A percentile compares a stretch with the other conserved stretches of the same genome.
Evolutionary conservation across 1,284 basidiomycete species (phyloP).

Genomic region (Ceratobasidium sp.): DNA sequence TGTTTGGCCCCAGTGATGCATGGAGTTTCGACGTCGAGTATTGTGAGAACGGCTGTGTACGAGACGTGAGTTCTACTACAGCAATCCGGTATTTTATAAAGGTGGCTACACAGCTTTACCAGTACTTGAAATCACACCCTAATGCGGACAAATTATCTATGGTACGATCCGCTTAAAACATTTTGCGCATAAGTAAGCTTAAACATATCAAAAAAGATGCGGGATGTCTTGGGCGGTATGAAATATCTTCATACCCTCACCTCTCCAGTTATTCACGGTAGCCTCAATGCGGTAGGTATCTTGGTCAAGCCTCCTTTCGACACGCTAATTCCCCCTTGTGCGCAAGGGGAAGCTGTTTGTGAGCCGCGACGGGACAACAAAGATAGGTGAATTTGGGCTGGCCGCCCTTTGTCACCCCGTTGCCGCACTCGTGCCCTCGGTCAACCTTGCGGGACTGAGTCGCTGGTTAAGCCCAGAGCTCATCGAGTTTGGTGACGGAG

Average conservation of each 20-base stretch:
- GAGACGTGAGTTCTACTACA: neutral
- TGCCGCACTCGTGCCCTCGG: neutral
- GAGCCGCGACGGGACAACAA: neutral
- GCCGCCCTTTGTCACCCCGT: neutral
- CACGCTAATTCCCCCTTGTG: neutral
- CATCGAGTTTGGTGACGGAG: neutral
- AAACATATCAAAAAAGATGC: neutral
- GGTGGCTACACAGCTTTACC: neutral
- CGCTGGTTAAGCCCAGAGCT: constrained; percentile 35
- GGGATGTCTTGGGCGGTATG: neutral
- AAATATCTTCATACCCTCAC: neutral
- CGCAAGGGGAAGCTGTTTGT: constrained; percentile 22
- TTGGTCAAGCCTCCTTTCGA: too few species aligned
- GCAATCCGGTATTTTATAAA: neutral
- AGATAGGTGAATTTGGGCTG: constrained; percentile 33
- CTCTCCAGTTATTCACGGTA: constrained; percentile 1
- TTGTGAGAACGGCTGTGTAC: constrained; percentile 1
- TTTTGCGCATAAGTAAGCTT: neutral
- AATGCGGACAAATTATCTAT: neutral
- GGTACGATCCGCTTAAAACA: neutral
- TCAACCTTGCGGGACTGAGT: neutral
- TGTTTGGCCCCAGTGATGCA: neutral
- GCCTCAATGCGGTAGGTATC: neutral
- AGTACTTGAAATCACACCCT: neutral
- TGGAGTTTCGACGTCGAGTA: neutral